Evolutionary conservation across 2,329 filamentous ascomycete genomes (phyloP), one percentile per base, ranked within the genome.

Genomic region (Plectosphaerella plurivora): DNA sequence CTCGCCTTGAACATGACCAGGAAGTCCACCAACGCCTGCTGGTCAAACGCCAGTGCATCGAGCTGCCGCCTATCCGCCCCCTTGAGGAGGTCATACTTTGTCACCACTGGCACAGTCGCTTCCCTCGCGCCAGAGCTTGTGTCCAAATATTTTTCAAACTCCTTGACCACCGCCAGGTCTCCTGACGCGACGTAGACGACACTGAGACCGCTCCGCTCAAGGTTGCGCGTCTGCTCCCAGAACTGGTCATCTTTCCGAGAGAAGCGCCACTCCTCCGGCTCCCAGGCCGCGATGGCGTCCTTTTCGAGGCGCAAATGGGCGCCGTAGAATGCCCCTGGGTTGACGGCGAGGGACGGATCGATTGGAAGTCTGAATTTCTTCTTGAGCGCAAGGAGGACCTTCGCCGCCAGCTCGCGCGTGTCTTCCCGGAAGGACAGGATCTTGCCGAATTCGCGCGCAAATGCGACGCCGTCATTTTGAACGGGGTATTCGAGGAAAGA

Each of bases 401-500:
- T 57, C 16, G 64, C 65, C 1, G 65, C 62, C 10, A 67, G 54
- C 4, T 53, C 61, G 41, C 63, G 63, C 3, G 64, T 65, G 49
- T 67, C 64, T 48, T 55, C 58, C 7, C 65, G 61, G 52, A 67
- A 68, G 9, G 64, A 66, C 15, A 67, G 50, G 47, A 67, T 60
- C 58, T 67, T 67, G 59, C 65, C 65, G 50, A 66, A 67, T 51
- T 64, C 60, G 57, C 59, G 59, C 2, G 62, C 65, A 28, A 72
- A 66, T 12, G 56, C 59, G 44, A 60, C 56, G 36, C 68, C 68
- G 56, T 72, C 68, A 45, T 61, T 62, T 44, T 59, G 61, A 4
- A 66, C 65, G 10, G 69, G 69, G 49, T 71, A 72, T 46, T 70
- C 64, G 42, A 71, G 63, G 51, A 68, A 71, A 0, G 66, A 65